phyloP scores from a whole-genome alignment of 352 stramenopile genomes.

The Phytophthora pseudosyringae region DNA sequence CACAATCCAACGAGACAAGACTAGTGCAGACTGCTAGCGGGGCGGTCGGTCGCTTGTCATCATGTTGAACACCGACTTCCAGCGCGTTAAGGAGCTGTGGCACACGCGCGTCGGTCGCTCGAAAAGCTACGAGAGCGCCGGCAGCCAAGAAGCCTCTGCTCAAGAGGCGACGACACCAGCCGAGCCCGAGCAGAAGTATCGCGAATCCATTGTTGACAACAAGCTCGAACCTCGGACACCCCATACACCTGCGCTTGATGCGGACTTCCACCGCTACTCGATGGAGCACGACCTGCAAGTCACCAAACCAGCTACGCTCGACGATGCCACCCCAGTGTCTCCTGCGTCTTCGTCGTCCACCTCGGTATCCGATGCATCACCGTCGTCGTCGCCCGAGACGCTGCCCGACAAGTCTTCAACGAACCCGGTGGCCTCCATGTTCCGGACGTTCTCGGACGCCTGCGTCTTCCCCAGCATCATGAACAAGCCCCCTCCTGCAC shows the following conservation, averaged over 20 bases:
- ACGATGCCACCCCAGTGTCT: conserved; percentile 17
- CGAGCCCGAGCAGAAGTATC: conserved; percentile 14
- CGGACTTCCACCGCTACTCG: conserved; percentile 25
- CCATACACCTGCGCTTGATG: conserved; percentile 44
- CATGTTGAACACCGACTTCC: conserved; percentile 30
- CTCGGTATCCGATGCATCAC: conserved; percentile 31
- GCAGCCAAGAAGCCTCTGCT: conserved; percentile 1
- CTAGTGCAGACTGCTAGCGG: neutral
- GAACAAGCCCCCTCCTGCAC: conserved; percentile 19
- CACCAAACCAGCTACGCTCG: conserved; percentile 2
- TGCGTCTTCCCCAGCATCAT: conserved; percentile 32
- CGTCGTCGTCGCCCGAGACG: conserved; percentile 29
- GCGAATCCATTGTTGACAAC: conserved; percentile 12
- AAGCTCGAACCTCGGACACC: conserved; percentile 21
- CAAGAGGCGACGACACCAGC: conserved; percentile 6
- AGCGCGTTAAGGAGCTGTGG: conserved; percentile 68
- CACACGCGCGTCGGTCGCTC: conserved; percentile 57
- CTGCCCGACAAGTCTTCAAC: conserved; percentile 19
- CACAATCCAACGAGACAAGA: conserved; percentile 17
- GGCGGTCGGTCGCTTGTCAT: neutral
- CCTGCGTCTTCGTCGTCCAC: conserved; percentile 31
- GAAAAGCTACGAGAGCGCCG: conserved; percentile 27
- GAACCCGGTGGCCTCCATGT: conserved; percentile 41
- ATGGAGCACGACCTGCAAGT: conserved; percentile 10
- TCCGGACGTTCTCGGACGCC: conserved; percentile 43